These are phyloP conservation scores for Curvularia sp. DNA, from an alignment of 2,329 filamentous ascomycete genomes.

Conservation along the genomic window DNA sequence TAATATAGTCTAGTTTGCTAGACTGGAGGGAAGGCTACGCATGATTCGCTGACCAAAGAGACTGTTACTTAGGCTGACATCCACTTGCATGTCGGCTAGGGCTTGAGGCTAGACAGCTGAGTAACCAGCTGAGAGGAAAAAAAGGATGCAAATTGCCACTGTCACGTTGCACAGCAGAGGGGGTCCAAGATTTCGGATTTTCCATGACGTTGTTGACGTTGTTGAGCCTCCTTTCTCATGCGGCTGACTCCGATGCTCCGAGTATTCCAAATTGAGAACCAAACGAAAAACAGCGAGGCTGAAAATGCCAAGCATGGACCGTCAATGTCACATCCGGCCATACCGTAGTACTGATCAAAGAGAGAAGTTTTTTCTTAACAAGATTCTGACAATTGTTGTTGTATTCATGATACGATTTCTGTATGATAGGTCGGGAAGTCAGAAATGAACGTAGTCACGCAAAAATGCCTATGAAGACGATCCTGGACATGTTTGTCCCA, in stretches of 20 bases:
- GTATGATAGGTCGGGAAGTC: constrained; percentile 15
- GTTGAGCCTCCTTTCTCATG: neutral
- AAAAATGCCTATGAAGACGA: constrained; percentile 10
- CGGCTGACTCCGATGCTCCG: neutral
- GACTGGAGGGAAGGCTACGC: neutral
- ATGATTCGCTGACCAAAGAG: neutral
- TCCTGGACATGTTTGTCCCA: constrained; percentile 11
- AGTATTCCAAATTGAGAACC: neutral
- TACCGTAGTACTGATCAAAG: neutral
- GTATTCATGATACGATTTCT: constrained; percentile 10
- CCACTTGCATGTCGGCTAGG: neutral
- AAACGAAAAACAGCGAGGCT: neutral
- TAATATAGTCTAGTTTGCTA: neutral
- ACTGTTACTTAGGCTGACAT: neutral
- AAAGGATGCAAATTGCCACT: neutral
- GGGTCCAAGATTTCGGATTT: neutral
- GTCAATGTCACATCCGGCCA: neutral
- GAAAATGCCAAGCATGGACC: constrained; percentile 2
- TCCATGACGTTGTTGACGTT: neutral
- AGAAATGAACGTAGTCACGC: constrained; percentile 9
- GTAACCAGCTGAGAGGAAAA: neutral
- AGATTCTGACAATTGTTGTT: constrained; percentile 3
- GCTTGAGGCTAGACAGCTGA: neutral
- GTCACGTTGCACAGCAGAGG: neutral
- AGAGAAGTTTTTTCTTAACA: constrained; percentile 2